These are phyloP conservation scores for Acacia melanoxylon DNA, from an alignment of 306 rosid genomes.

Conservation along the genomic window DNA sequence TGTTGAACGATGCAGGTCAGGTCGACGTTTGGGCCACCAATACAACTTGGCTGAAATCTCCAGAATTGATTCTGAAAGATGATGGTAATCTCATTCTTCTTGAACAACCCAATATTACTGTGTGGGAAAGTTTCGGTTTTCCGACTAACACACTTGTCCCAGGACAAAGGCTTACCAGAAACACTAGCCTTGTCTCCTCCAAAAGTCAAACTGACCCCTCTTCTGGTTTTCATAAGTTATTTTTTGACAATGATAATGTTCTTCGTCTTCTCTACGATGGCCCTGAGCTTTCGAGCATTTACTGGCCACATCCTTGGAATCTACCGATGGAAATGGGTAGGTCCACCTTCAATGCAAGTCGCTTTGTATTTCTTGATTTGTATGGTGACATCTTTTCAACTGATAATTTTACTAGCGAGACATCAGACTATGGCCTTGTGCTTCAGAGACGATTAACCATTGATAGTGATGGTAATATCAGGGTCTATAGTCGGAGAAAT, in stretches of 20 bases:
- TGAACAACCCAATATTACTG: neutral
- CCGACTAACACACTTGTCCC: neutral
- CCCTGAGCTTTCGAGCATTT: slow-evolving; percentile 15
- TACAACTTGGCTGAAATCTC: neutral
- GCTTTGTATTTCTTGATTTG: neutral
- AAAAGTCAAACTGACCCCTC: slow-evolving; percentile 49
- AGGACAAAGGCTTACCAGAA: slow-evolving; percentile 4
- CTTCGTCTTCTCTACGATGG: slow-evolving; percentile 54
- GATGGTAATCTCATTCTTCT: neutral
- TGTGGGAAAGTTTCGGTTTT: neutral
- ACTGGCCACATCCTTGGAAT: neutral
- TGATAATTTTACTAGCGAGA: slow-evolving; percentile 7
- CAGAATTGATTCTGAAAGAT: neutral
- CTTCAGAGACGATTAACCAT: neutral
- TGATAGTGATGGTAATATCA: neutral
- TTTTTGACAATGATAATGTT: slow-evolving; percentile 44
- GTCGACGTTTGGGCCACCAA: neutral
- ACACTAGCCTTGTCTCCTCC: slow-evolving; percentile 45
- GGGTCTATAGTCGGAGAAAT: slow-evolving; percentile 27
- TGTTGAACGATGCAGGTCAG: neutral
- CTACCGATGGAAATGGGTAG: neutral
- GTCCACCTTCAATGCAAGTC: neutral
- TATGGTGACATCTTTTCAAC: slow-evolving; percentile 9
- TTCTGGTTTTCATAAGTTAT: slow-evolving; percentile 18
- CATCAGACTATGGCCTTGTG: neutral